These are phyloP conservation scores for Vitis amurensis DNA, from an alignment of 164 flowering plant species.

Conservation along the genomic window DNA sequence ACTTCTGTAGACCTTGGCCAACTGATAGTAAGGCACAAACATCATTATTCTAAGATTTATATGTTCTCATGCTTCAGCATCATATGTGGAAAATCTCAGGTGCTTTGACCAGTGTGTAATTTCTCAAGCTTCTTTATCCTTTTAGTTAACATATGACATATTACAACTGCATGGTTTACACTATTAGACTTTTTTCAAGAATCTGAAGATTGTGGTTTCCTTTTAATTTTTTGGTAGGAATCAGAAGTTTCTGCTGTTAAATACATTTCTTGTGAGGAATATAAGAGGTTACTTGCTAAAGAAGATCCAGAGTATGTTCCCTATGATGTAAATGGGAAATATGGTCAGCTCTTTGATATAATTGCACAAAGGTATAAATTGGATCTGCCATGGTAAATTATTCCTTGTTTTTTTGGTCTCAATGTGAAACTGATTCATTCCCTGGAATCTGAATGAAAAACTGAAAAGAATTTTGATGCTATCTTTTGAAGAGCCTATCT, in stretches of 20 bases:
- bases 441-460: too few species aligned
- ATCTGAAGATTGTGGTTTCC: background rate
- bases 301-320: constrained; percentile 81
- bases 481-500: background rate
- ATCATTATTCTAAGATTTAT: too few species aligned
- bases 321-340: constrained; percentile 64
- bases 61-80: too few species aligned
- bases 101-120: too few species aligned
- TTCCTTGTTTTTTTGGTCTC: background rate
- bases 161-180: background rate
- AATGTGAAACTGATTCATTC: too few species aligned
- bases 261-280: constrained; percentile 70
- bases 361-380: constrained; percentile 57
- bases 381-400: background rate
- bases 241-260: constrained; percentile 92
- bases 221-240: constrained; percentile 46
- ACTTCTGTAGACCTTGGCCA: too few species aligned
- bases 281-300: constrained; percentile 57
- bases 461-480: too few species aligned
- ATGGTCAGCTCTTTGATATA: constrained; percentile 72
- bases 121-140: too few species aligned
- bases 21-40: too few species aligned
- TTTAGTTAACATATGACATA: background rate
- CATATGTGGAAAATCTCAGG: too few species aligned
- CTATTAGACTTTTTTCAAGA: background rate